phyloP scores from a whole-genome alignment of 2,329 filamentous ascomycete species.

The Cucurbitaria berberidis region DNA sequence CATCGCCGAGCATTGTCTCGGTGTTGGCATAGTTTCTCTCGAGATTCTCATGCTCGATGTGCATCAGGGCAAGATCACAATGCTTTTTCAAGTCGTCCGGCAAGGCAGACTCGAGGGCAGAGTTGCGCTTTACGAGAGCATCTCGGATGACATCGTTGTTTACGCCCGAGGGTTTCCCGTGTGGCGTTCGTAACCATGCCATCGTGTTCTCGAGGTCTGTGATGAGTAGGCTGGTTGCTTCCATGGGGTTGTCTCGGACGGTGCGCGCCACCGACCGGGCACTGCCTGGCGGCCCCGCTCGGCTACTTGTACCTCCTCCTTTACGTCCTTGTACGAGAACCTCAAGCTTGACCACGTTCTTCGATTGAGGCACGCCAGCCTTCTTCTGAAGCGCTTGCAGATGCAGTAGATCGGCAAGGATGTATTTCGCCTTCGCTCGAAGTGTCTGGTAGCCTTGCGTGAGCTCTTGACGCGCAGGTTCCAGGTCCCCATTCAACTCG shows the following conservation, averaged over 20 bases:
- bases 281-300: conserved; percentile 17
- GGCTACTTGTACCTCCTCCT: background rate
- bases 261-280: conserved; percentile 31
- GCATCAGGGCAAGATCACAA: conserved; percentile 43
- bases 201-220: conserved; percentile 35
- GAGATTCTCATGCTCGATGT: conserved; percentile 45
- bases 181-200: conserved; percentile 25
- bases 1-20: conserved; percentile 45
- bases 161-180: conserved; percentile 16
- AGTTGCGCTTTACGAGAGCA: conserved; percentile 34
- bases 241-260: conserved; percentile 26
- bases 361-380: conserved; percentile 23
- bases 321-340: conserved; percentile 24
- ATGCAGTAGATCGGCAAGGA: conserved; percentile 34
- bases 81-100: conserved; percentile 34
- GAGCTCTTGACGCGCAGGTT: conserved; percentile 31
- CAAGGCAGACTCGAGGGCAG: conserved; percentile 28
- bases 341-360: conserved; percentile 24
- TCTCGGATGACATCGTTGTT: conserved; percentile 33
- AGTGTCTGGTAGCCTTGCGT: conserved; percentile 32
- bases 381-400: conserved; percentile 35
- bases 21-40: conserved; percentile 43
- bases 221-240: conserved; percentile 28
- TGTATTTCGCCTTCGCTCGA: conserved; percentile 25
- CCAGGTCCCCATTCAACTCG: conserved; percentile 23